These are phyloP conservation scores for Fusarium miscanthi DNA, from an alignment of 2,329 filamentous ascomycete genomes.

Conservation along the genomic window DNA sequence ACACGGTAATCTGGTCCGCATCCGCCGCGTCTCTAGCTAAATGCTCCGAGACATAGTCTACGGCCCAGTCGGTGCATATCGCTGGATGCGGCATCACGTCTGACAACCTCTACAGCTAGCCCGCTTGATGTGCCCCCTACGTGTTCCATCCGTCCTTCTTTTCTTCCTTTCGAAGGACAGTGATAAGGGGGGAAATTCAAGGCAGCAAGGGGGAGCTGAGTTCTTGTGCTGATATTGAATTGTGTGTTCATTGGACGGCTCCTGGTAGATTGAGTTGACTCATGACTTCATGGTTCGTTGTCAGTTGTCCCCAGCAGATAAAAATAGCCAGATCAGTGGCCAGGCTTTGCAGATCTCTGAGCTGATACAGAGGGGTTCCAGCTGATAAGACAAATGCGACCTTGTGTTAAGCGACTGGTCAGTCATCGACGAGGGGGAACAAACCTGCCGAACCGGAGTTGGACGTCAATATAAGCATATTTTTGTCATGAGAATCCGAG, in stretches of 20 bases:
- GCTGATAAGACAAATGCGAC: conserved; percentile 5
- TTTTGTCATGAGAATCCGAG: background rate
- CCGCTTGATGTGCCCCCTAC: background rate
- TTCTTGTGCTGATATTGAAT: background rate
- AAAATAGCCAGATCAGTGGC: conserved; percentile 2
- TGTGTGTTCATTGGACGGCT: conserved; percentile 4
- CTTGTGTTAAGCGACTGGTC: background rate
- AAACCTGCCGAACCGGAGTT: background rate
- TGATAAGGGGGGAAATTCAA: conserved; percentile 9
- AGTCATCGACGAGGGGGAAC: background rate
- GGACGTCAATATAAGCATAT: conserved; percentile 23
- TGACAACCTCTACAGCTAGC: conserved; percentile 11
- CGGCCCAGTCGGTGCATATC: conserved; percentile 9
- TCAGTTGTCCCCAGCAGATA: background rate
- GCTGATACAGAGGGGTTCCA: conserved; percentile 1
- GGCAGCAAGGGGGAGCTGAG: conserved; percentile 10
- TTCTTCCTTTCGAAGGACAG: conserved; percentile 11
- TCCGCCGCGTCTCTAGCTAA: conserved; percentile 21
- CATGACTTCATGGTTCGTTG: conserved; percentile 14
- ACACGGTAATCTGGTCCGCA: conserved; percentile 12
- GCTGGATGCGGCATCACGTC: conserved; percentile 21
- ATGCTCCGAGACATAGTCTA: conserved; percentile 25
- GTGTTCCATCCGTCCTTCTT: conserved; percentile 22
- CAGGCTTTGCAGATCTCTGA: background rate
- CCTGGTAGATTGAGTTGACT: background rate